Base-by-base conservation (phyloP, 1,284 basidiomycete genomes). In the Microbotryum lychnidis-dioicae region DNA sequence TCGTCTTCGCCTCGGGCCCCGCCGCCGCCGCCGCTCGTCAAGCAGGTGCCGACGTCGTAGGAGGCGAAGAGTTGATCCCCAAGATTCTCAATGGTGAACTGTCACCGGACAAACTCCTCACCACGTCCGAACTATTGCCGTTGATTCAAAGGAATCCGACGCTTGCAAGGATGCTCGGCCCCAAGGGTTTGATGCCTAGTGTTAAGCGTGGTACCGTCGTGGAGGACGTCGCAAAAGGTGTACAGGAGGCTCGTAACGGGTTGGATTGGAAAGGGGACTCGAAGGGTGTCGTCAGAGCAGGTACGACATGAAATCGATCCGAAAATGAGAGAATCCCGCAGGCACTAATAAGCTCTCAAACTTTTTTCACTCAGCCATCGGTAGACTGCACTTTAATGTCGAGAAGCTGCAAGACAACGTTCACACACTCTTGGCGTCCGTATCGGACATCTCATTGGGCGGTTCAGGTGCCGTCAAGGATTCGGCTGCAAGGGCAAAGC, bases 251-350 rank as follows among this genome's bases (percentile, higher is more conserved):
- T 31, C 83, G 85, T 58, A 89, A 89, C 14, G 86, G 85, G 14
- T 84, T 87, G 60, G 91, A 97, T 74, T 98, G 93, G 92, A 88
- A 85, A 75, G 89, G 90, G 14, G 91, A 97, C 77, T 87, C 87
- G 73, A 77, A 81, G 37, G 93, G 93, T 18, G 86, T 86, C 29
- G 90, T 97, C 60, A 83, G 89, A 54, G 82, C 86, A 49, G 65
- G 65, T 63, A 51, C 37, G 37, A 10, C 2, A 14, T 42, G 37
- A 9, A 42, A 1, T 42, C 12, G 37, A 42, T 16, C 37, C 5
- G 37, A 1, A 42, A 9, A 12, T 37, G 12, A 12, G 37, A 37
- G 12, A 42, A 6, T 42, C 37, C 37, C 14, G 16, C 3, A 37
- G 37, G 6, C 25, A 29, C 20, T 29, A n/a, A 23, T 18, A 12